A percentile compares a stretch with the other conserved stretches of the same genome.
phyloP scores from a whole-genome alignment of 306 rosid genomes.

The Fragaria iinumae region DNA sequence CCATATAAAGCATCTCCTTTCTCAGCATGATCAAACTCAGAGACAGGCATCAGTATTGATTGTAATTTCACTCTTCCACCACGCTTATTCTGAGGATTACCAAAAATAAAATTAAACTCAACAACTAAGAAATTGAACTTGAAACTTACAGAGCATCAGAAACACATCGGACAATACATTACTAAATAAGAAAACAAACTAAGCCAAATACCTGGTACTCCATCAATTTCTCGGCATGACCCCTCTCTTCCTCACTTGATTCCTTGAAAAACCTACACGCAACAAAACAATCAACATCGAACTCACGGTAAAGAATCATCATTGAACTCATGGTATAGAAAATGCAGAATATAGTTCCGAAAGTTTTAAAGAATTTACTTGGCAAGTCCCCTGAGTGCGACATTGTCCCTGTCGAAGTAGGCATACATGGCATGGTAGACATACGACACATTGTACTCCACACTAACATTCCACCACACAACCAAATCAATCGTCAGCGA shows the following conservation, averaged over 20 bases:
- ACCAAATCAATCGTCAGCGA: neutral
- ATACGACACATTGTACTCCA: conserved; percentile 94
- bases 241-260: conserved; percentile 93
- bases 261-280: conserved; percentile 70
- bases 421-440: conserved; percentile 91
- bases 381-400: conserved; percentile 90
- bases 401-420: conserved; percentile 94
- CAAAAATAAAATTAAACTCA: neutral
- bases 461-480: conserved; percentile 46
- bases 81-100: conserved; percentile 57
- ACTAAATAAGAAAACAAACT: neutral
- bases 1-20: conserved; percentile 41
- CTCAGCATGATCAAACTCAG: conserved; percentile 38
- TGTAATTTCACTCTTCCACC: conserved; percentile 90
- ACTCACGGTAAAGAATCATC: neutral
- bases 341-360: neutral
- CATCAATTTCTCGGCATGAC: conserved; percentile 90
- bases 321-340: neutral
- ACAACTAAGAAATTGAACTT: neutral
- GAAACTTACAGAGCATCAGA: conserved; percentile 4
- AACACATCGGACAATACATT: neutral
- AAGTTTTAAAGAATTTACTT: conserved; percentile 35
- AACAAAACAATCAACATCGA: neutral
- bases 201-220: conserved; percentile 67
- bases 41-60: conserved; percentile 42